Base-by-base conservation (phyloP, 441 rosid genomes). In the Corymbia citriodora region DNA sequence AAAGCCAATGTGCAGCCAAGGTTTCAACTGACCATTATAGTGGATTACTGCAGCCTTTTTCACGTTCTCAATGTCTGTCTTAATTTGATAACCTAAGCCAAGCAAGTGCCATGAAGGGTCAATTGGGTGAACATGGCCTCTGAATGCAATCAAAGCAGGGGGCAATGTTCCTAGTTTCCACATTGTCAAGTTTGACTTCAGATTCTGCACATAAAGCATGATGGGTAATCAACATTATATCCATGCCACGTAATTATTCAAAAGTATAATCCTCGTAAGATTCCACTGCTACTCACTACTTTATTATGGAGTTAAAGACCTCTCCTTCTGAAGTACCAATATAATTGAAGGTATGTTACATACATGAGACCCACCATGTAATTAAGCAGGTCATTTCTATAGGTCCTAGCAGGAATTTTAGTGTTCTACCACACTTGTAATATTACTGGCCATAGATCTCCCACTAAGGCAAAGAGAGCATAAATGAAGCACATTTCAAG, bases 81-180 rank as follows among this genome's bases (percentile, higher is more conserved):
- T 95, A 82, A 91, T 95, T 94, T 98, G 99, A 90, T 98, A 97
- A 33, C 99, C 99, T 94, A 98, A 93, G 63, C 99, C 99, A 61
- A 98, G 99, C 99, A 98, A 94, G 93, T 97, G 99, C 99, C 99
- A 98, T 36, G 95, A 94, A 55, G 99, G 96, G 87, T 98, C 99
- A 53, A 98, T 97, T 53, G 98, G 95, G 79, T 94, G 99, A 87
- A 98, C 94, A 74, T 97, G 97, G 79, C 98, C 98, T 94, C 94
- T 96, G 92, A 97, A 98, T 90, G 99, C 99, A 89, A 98, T 97
- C 93, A 98, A 92, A 81, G 99, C 99, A 29, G 99, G 99, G 13
- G 99, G 99, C 83, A 98, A 93, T 9, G 99, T 97, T 89, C 99
- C 99, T 45, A 98, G 98, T 93, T 96, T 98, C 99, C 99, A 98